Percentiles rank a stretch among this genome's conserved stretches.
These are phyloP conservation scores for Proliferodiscus dingleyae DNA, from an alignment of 2,329 filamentous ascomycete genomes.

Conservation along the genomic window DNA sequence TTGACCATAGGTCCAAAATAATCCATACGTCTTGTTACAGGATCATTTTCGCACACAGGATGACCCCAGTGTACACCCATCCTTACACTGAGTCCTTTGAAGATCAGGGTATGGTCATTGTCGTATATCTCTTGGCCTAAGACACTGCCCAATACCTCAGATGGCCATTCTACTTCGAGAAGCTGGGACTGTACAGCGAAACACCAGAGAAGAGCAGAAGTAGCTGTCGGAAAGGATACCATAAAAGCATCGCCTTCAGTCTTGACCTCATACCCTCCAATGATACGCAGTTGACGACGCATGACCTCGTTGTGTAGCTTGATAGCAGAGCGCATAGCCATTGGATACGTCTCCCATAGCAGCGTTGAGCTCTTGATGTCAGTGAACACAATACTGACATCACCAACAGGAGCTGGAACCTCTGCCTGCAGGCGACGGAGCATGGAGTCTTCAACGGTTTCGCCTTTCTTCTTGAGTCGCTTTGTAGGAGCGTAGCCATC, in stretches of 20 bases:
- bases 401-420: conserved; percentile 84
- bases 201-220: conserved; percentile 90
- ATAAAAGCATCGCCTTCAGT: conserved; percentile 99
- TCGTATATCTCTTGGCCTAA: conserved; percentile 80
- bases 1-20: conserved; percentile 99
- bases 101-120: conserved; percentile 82
- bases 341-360: conserved; percentile 91
- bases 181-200: conserved; percentile 89
- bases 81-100: conserved; percentile 87
- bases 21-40: conserved; percentile 96
- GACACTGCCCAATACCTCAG: conserved; percentile 82
- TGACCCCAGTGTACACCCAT: conserved; percentile 98
- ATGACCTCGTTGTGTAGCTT: conserved; percentile 97
- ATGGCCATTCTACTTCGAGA: conserved; percentile 86
- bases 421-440: conserved; percentile 83
- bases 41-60: conserved; percentile 91
- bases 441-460: conserved; percentile 71
- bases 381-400: conserved; percentile 92
- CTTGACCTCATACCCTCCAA: conserved; percentile 98
- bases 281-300: conserved; percentile 84
- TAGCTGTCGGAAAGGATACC: conserved; percentile 96
- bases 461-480: conserved; percentile 60
- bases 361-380: conserved; percentile 98
- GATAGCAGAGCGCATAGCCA: conserved; percentile 94
- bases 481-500: conserved; percentile 63